These are phyloP conservation scores for Gossypium anomalum DNA, from an alignment of 345 rosid species.

Conservation along the genomic window DNA sequence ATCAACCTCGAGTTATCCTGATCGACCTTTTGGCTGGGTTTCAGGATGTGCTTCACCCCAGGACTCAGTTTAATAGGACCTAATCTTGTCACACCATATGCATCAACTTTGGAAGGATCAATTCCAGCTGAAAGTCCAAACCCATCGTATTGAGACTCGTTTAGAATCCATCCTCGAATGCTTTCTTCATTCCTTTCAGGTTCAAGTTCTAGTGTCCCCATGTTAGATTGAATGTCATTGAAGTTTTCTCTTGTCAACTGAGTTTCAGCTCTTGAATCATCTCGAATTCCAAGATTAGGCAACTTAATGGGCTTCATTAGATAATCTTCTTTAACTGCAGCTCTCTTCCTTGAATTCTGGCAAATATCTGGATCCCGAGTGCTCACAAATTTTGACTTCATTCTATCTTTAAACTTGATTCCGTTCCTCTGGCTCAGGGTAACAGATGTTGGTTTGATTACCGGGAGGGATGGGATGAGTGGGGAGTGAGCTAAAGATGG, in stretches of 20 bases:
- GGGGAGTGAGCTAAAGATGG: conserved; percentile 22
- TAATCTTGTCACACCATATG: conserved; percentile 13
- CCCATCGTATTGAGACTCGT: conserved; percentile 16
- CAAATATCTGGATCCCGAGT: conserved; percentile 14
- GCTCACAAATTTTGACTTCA: conserved; percentile 22
- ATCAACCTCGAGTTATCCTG: conserved; percentile 30
- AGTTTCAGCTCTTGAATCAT: conserved; percentile 17
- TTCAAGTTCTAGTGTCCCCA: conserved; percentile 7
- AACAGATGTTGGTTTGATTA: conserved; percentile 20
- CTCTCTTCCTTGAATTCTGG: conserved; percentile 35
- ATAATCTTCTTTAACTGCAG: conserved; percentile 23
- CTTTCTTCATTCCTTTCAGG: conserved; percentile 21
- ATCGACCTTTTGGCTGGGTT: conserved; percentile 24
- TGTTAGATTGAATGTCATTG: conserved; percentile 5
- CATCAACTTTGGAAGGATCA: conserved; percentile 20
- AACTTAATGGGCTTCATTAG: conserved; percentile 23
- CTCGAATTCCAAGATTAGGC: conserved; percentile 31
- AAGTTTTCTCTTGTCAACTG: conserved; percentile 17
- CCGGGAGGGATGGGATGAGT: conserved; percentile 25
- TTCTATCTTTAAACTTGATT: conserved; percentile 19
- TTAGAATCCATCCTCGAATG: conserved; percentile 9
- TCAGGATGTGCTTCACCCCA: conserved; percentile 43
- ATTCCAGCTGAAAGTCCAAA: conserved; percentile 17
- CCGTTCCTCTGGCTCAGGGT: conserved; percentile 26
- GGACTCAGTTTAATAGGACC: conserved; percentile 44